Base-by-base conservation (phyloP, 1,284 basidiomycete species). In the Cryptococcus floricola region DNA sequence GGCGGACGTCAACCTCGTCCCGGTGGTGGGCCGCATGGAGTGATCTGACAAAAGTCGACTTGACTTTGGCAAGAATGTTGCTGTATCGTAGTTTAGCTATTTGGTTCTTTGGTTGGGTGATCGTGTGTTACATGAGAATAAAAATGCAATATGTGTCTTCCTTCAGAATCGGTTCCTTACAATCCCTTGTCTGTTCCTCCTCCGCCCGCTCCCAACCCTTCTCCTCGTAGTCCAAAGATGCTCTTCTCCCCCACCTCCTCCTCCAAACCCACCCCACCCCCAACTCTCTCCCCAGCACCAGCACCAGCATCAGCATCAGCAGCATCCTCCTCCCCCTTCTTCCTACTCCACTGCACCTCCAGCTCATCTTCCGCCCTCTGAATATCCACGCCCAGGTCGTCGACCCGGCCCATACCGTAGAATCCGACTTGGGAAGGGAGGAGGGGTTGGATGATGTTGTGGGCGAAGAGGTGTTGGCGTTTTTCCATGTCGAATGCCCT, bases 401-500 rank as follows among this genome's bases (percentile, higher is more conserved):
- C 58, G 10, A 68, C 57, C n/a, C 50, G 57, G 14, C 73, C 73
- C 39, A 64, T 68, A 25, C 73, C 73, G 53, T 67, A 73, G 39
- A 74, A 60, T 14, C 73, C 73, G 18, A 68, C 67, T 51, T 67
- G 62, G 39, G 43, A 10, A 2, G 73, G 71, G 16, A 68, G 65
- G 19, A 77, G 67, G 1, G 74, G 76, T 53, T 70, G 58, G 39
- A 79, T 63, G 25, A 77, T 65, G 14, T 64, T 64, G 45, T 65
- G 68, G 5, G 69, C 68, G 52, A 87, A 80, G 49, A 82, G 84
- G 71, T 90, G 87, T 67, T 90, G 87, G 13, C 83, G 79, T 70
- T 90, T 90, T 74, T 91, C 88, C 5, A 90, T 73, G 71, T 89
- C 76, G 60, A 73, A 73, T 13, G 75, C 74, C 74, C 74, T 76